Evolutionary conservation across 192 early-diverging fungal species (phyloP), one percentile per base, ranked within the genome.

Genomic region (Coemansia erecta): DNA sequence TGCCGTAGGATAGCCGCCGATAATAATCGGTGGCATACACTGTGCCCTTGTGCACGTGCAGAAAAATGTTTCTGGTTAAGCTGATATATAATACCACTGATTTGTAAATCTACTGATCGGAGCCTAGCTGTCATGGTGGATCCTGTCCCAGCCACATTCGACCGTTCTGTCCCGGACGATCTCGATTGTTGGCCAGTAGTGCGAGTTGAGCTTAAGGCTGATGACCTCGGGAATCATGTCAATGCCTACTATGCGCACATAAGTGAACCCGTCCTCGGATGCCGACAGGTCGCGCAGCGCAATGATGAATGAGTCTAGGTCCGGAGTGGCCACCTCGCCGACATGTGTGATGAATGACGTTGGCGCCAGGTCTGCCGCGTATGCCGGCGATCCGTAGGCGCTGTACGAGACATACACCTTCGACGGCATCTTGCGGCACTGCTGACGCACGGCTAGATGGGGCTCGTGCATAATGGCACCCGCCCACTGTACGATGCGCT

Each of bases 51-150:
- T n/a, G 22, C 35, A 43, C 11, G 68, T 40, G 15, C 60, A 14
- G 51, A 53, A 6, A 6, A 37, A 37, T 37, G 35, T 11, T 37
- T 37, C 26, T 26, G 19, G 68, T 64, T 43, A 48, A 80, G 63
- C 70, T 85, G 39, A 49, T 87, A 51, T 72, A 83, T 8, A 64
- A 8, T 7, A 37, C 8, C 10, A 37, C 35, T 37, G 35, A 37
- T 37, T 37, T 37, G 35, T 37, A 37, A 37, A 37, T 37, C 35
- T 37, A 37, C 35, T 37, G 35, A 37, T 37, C 35, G 35, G 7
- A 45, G 43, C 43, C 43, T n/a, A n/a, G 43, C 43, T 45, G 43
- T 45, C 43, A 14, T 45, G 43, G 19, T 21, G 43, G 19, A 45
- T 45, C 43, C 19, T 45, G 43, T 21, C n/a, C 43, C 43, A 45